These are phyloP conservation scores for Pyrenophora seminiperda DNA, from an alignment of 2,329 filamentous ascomycete genomes.

Conservation along the genomic window DNA sequence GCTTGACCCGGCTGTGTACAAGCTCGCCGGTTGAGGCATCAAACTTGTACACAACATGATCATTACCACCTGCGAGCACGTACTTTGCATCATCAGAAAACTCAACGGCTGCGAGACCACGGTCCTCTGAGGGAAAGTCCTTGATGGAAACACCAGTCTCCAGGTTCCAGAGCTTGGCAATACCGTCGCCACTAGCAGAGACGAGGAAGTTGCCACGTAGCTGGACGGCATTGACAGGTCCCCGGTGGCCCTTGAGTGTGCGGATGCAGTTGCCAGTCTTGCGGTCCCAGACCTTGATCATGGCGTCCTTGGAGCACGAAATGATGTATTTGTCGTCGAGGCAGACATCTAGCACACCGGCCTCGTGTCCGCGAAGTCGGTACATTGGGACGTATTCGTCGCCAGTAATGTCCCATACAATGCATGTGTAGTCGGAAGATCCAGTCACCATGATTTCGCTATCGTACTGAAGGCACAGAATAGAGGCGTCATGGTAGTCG, in stretches of 20 bases:
- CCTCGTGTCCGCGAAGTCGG: constrained; percentile 77
- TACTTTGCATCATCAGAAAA: constrained; percentile 94
- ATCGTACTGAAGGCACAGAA: constrained; percentile 94
- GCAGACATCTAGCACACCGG: constrained; percentile 90
- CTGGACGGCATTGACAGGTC: constrained; percentile 95
- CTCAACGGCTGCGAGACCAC: constrained; percentile 92
- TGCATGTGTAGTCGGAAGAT: constrained; percentile 88
- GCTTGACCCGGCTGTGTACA: constrained; percentile 78
- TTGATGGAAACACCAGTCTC: constrained; percentile 85
- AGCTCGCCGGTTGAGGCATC: constrained; percentile 89
- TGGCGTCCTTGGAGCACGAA: constrained; percentile 94
- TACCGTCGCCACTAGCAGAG: constrained; percentile 90
- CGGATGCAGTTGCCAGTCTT: constrained; percentile 75
- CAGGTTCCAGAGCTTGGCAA: constrained; percentile 94
- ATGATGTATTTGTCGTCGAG: constrained; percentile 93
- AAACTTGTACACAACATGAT: constrained; percentile 94
- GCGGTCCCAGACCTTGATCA: constrained; percentile 93
- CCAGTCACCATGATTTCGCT: constrained; percentile 91
- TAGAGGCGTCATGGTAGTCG: constrained; percentile 84
- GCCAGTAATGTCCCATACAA: constrained; percentile 88
- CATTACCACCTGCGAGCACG: constrained; percentile 92
- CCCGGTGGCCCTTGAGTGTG: constrained; percentile 81
- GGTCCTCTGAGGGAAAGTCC: constrained; percentile 87
- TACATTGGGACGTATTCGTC: constrained; percentile 67
- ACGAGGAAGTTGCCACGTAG: constrained; percentile 91